Base-by-base conservation (phyloP, 2,329 filamentous ascomycete genomes). In the Calcarisporium arbuscula region DNA sequence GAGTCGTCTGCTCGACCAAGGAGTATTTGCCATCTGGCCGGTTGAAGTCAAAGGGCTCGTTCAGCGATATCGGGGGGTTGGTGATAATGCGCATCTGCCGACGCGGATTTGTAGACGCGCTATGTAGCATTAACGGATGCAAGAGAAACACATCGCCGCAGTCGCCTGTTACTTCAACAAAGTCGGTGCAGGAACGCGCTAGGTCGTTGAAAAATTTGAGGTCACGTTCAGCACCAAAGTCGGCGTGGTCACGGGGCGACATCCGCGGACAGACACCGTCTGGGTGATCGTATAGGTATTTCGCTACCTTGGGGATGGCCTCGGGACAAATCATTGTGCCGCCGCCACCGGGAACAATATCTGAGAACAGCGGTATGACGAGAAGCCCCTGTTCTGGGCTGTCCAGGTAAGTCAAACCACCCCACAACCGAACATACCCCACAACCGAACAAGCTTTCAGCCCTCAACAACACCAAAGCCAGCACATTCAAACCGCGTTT, bases 381-480 rank as follows among this genome's bases (percentile, higher is more conserved):
- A 85, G 64, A 11, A 85, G 57, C 0, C 67, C 81, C 53, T 85
- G 81, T 58, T 85, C 81, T 1, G 74, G 74, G 15, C 73, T 80
- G 51, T 85, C 80, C 22, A 85, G 70, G 45, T 79, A 85, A 59
- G n/a, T n/a, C n/a, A n/a, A n/a, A n/a, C n/a, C n/a, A n/a, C n/a
- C n/a, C n/a, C n/a, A n/a, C n/a, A n/a, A n/a, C n/a, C n/a, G n/a
- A n/a, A n/a, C n/a, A n/a, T n/a, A n/a, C n/a, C n/a, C n/a, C n/a
- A n/a, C n/a, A n/a, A n/a, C n/a, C n/a, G n/a, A n/a, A n/a, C n/a
- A n/a, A n/a, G n/a, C n/a, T n/a, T n/a, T n/a, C n/a, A n/a, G n/a
- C n/a, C n/a, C n/a, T n/a, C n/a, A n/a, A n/a, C n/a, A n/a, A n/a
- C n/a, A n/a, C n/a, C n/a, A n/a, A n/a, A n/a, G n/a, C n/a, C n/a